A percentile compares a stretch with the other conserved stretches of the same genome.
Evolutionary conservation across 2,329 filamentous ascomycete species (phyloP).

Genomic region (Cladophialophora carrionii): DNA sequence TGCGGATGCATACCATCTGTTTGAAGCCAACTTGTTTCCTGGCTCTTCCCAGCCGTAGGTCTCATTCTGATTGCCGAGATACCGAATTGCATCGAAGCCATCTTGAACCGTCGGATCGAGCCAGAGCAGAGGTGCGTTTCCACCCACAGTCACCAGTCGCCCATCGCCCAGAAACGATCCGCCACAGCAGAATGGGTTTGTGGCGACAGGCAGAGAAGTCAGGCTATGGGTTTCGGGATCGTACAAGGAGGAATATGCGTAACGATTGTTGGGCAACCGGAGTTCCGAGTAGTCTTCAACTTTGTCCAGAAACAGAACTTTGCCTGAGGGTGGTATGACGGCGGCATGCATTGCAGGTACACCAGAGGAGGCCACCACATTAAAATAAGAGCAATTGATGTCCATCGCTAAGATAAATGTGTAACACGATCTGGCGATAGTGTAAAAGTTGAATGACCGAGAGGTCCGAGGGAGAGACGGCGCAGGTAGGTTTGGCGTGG

Average conservation of each 20-base stretch:
- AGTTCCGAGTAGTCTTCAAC: constrained; percentile 65
- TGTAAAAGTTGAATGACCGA: background rate
- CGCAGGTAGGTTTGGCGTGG: background rate
- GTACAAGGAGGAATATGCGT: constrained; percentile 64
- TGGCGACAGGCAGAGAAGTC: constrained; percentile 41
- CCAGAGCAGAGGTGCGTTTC: constrained; percentile 59
- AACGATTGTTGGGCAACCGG: constrained; percentile 57
- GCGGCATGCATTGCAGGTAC: constrained; percentile 66
- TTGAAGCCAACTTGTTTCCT: constrained; percentile 57
- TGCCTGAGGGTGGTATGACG: constrained; percentile 62
- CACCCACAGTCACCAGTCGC: constrained; percentile 59
- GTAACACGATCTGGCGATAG: background rate
- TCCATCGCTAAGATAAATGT: constrained; percentile 17
- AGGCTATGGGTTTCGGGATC: constrained; percentile 54
- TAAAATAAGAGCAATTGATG: constrained; percentile 43
- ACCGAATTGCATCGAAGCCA: constrained; percentile 63
- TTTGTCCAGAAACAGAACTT: constrained; percentile 65
- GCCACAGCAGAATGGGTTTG: constrained; percentile 65
- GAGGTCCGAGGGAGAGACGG: background rate
- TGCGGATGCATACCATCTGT: constrained; percentile 64
- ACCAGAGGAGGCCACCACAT: constrained; percentile 58
- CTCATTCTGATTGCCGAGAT: constrained; percentile 53
- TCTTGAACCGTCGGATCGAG: constrained; percentile 62
- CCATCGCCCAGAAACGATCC: constrained; percentile 63
- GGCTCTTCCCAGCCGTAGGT: constrained; percentile 60